phyloP scores from a whole-genome alignment of 768 basidiomycete genomes.

The Panaeolus papilionaceus region DNA sequence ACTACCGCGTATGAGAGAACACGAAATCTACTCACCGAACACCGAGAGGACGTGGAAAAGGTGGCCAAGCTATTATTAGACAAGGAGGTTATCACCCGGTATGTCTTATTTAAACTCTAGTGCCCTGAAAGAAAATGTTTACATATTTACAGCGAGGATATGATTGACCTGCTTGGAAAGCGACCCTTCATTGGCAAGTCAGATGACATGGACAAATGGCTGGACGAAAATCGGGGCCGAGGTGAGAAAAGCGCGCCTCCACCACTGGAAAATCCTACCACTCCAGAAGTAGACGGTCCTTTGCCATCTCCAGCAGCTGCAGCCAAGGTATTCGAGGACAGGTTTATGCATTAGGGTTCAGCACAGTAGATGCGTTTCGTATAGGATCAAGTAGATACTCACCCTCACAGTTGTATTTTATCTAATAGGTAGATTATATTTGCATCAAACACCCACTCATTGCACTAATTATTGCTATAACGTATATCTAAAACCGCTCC shows the following conservation, averaged over 20 bases:
- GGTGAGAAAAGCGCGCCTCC: constrained; percentile 70
- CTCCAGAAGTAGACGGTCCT: constrained; percentile 44
- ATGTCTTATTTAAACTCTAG: constrained; percentile 21
- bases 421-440: constrained; percentile 29
- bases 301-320: constrained; percentile 54
- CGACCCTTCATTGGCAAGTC: constrained; percentile 78
- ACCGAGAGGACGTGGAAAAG: constrained; percentile 90
- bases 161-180: constrained; percentile 83
- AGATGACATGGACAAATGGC: constrained; percentile 97
- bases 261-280: constrained; percentile 57
- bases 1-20: constrained; percentile 88
- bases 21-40: constrained; percentile 76
- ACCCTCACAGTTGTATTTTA: constrained; percentile 35
- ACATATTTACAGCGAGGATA: constrained; percentile 70
- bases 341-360: constrained; percentile 27
- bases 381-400: constrained; percentile 18
- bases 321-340: constrained; percentile 36
- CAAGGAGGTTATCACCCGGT: constrained; percentile 96
- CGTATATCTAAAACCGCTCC: constrained; percentile 80
- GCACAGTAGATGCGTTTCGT: background rate
- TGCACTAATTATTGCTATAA: constrained; percentile 35
- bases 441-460: constrained; percentile 30
- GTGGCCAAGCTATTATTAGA: constrained; percentile 90
- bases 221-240: constrained; percentile 71
- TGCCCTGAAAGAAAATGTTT: constrained; percentile 7